Evolutionary conservation across 306 rosid species (phyloP), one percentile per base, ranked within the genome.

Genomic region (Prunus armeniaca): DNA sequence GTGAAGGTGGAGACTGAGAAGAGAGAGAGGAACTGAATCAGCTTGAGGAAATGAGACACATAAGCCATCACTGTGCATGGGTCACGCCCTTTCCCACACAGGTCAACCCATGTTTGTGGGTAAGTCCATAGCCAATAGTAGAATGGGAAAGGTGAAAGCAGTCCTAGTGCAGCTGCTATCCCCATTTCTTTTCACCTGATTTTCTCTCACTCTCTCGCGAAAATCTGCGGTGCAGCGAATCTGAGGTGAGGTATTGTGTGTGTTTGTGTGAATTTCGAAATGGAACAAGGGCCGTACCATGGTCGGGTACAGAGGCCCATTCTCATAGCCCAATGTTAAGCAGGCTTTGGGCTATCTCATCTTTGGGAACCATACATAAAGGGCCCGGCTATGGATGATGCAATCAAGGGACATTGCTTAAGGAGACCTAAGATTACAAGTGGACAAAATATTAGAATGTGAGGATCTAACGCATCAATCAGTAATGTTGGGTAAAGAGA

Each of bases 31-130:
- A 92, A 73, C 87, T 95, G 97, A 85, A 95, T 2, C 0, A 92
- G 67, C 92, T 95, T 95, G 25, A 91, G 76, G 71, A 89, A 69
- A 79, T 88, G 87, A 18, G 97, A 19, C 54, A 89, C 75, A 55
- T 68, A 15, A 25, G 93, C 93, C 99, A 92, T 92, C 55, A 84
- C 82, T 74, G 85, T 88, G 3, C 85, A 90, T 18, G 97, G 98
- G 60, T 95, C 96, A 52, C 86, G 74, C 60, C 75, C 89, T 78
- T 81, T 89, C 2, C 99, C 97, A 28, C 97, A 95, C 4, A 95
- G 73, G 12, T 88, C 76, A 0, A 89, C 90, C 97, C 97, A 95
- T n/a, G 89, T 81, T 68, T 87, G 93, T 0, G 97, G 97, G 77
- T 67, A 83, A 14, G 57, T 86, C 97, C 97, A 90, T 1, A 95